Conservation (phyloP, 2,329 filamentous ascomycete genomes). For the Lasiodiplodia sp. region DNA sequence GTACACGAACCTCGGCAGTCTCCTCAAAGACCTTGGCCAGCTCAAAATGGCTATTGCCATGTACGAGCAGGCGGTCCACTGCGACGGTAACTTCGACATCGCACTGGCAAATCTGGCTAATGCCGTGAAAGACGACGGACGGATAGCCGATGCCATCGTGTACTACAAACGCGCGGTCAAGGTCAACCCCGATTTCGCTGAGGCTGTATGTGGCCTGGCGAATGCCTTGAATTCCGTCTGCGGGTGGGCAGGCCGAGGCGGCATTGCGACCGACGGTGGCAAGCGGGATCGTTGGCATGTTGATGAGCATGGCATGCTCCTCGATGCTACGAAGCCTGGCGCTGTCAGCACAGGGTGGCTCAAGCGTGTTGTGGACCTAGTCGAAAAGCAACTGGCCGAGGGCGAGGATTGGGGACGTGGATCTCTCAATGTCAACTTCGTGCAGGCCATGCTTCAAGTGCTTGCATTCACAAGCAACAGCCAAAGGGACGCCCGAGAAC, state of each 20-base stretch:
- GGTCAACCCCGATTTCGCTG: conserved; percentile 94
- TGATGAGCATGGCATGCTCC: conserved; percentile 79
- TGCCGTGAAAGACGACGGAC: conserved; percentile 94
- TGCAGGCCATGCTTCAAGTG: conserved; percentile 55
- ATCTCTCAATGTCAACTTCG: conserved; percentile 58
- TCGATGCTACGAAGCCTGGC: conserved; percentile 70
- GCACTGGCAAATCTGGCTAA: conserved; percentile 96
- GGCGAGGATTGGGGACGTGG: conserved; percentile 86
- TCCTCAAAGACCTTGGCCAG: conserved; percentile 96
- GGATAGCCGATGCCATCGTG: conserved; percentile 86
- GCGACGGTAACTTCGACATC: conserved; percentile 95
- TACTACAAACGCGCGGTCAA: conserved; percentile 91
- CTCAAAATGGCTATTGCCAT: conserved; percentile 90
- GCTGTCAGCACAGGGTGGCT: conserved; percentile 78
- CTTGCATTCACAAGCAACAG: conserved; percentile 49
- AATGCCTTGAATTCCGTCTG: conserved; percentile 97
- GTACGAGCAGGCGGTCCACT: conserved; percentile 94
- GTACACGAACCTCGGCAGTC: conserved; percentile 93
- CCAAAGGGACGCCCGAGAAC: conserved; percentile 42
- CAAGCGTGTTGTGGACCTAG: conserved; percentile 88
- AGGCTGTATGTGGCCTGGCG: conserved; percentile 93
- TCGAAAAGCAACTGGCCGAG: conserved; percentile 84
- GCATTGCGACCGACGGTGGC: conserved; percentile 76
- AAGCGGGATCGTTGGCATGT: conserved; percentile 93
- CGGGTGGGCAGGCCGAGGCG: conserved; percentile 89